phyloP scores from a whole-genome alignment of 1,139 yeast genomes.

The Taphrina populina region DNA sequence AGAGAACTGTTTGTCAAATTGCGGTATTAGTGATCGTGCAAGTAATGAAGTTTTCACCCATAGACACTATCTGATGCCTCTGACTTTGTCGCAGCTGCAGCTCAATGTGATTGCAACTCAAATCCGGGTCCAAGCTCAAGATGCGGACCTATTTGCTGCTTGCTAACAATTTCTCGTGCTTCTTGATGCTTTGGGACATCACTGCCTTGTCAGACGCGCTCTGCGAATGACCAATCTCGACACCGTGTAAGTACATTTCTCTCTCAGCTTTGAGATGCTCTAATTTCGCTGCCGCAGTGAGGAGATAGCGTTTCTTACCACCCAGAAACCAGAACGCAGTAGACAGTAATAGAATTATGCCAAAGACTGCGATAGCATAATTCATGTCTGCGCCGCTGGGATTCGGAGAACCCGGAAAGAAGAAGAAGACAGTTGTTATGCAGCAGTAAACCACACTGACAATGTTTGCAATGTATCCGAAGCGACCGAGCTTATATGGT shows the following conservation, averaged over 20 bases:
- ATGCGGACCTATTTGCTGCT: no score
- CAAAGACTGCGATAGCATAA: conserved; percentile 56
- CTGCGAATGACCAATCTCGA: conserved; percentile 9
- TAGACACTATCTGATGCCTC: no score
- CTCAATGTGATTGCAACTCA: no score
- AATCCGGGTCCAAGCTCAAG: no score
- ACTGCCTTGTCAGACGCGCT: no score
- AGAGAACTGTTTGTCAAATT: no score
- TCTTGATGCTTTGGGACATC: no score
- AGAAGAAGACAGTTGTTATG: conserved; percentile 51
- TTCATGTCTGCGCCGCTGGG: conserved; percentile 51
- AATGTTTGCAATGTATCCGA: conserved; percentile 51
- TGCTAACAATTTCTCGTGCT: no score
- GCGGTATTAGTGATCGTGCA: no score
- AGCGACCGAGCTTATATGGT: conserved; percentile 58
- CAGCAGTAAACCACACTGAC: conserved; percentile 36
- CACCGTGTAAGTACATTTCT: conserved; percentile 18
- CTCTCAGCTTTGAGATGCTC: conserved; percentile 17
- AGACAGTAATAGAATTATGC: conserved; percentile 7
- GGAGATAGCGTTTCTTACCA: conserved; percentile 16
- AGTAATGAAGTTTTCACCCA: no score
- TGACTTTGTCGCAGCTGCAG: no score
- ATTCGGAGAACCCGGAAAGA: conserved; percentile 39
- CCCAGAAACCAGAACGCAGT: conserved; percentile 16
- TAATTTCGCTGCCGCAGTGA: conserved; percentile 19